Evolutionary conservation across 1,139 yeast genomes (phyloP), one percentile per base, ranked within the genome.

Genomic region (Lodderomyces pseudojiufengensis): DNA sequence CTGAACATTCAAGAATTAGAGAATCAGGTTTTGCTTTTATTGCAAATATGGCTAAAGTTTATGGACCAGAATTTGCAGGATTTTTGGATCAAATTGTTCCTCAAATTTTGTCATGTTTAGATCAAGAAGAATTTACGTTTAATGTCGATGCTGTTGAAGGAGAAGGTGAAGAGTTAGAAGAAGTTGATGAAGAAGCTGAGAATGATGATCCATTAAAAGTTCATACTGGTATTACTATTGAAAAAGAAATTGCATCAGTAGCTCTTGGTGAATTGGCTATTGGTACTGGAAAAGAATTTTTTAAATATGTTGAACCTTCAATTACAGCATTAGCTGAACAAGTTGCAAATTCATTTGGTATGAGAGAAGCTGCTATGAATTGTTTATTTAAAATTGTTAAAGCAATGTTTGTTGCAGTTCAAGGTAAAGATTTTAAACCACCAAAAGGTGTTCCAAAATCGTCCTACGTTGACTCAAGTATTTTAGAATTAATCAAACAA

Each of bases 1-100:
- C 94, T 28, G 84, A 82, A 42, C 82, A 83, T 58, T 76, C 92
- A 34, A 78, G 96, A 67, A 76, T 92, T 53, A 83, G 95, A 70
- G 98, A 92, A 65, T 78, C 96, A 37, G 95, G 96, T 33, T 90
- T 86, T 51, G 87, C 95, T n/a, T 88, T 92, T 61, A 81, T 92
- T 61, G 82, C 95, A 33, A 85, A 87, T 63, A 79, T 92, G 80
- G 96, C 97, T 40, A 86, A 85, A 66, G 95, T 92, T 29, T 92
- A 90, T 63, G 95, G 94, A 43, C 77, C 78, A 51, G 95, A 88
- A 54, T 88, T 94, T 57, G 77, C 94, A 37, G 85, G 92, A 27
- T 88, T 86, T 73, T 75, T 92, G 58, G 84, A 78, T 41, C 80
- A 80, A 49, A 76, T 92, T 43, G 74, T 92, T 47, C 96, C 96